These are phyloP conservation scores for Sporisorium scitamineum DNA, from an alignment of 1,284 basidiomycete species.

Conservation along the genomic window DNA sequence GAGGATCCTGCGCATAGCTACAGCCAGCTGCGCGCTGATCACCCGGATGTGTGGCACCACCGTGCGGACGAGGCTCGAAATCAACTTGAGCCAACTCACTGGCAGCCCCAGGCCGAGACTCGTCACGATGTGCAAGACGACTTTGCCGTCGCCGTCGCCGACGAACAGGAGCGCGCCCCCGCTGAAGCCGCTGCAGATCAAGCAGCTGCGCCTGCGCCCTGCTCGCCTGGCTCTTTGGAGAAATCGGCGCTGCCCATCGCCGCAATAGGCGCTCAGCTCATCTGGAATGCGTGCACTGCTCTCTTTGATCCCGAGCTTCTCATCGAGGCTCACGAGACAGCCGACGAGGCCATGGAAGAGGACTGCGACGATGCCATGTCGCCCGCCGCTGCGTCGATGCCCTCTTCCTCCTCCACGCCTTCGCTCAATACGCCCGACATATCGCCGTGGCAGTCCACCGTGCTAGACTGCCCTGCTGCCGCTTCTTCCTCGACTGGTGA, in stretches of 20 bases:
- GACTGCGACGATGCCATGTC: constrained; percentile 38
- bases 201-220: constrained; percentile 49
- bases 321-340: constrained; percentile 32
- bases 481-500: constrained; percentile 15
- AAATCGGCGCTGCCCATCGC: constrained; percentile 62
- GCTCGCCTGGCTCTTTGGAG: constrained; percentile 59
- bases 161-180: neutral
- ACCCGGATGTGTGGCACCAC: constrained; percentile 16
- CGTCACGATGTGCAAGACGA: constrained; percentile 3
- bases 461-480: constrained; percentile 24
- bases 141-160: neutral
- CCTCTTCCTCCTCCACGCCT: constrained; percentile 42
- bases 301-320: constrained; percentile 50
- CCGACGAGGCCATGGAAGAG: constrained; percentile 40
- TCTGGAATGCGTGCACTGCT: constrained; percentile 61
- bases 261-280: constrained; percentile 63
- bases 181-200: constrained; percentile 16
- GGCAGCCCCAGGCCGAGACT: constrained; percentile 22
- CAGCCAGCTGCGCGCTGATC: constrained; percentile 3
- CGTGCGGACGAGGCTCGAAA: constrained; percentile 6
- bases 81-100: constrained; percentile 8
- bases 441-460: constrained; percentile 43
- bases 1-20: constrained; percentile 9
- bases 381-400: constrained; percentile 30
- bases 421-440: constrained; percentile 48